Percentiles rank a stretch among this genome's conserved stretches.
Conservation (phyloP, 257 asterid species). For the Galeopsis tetrahit region DNA sequence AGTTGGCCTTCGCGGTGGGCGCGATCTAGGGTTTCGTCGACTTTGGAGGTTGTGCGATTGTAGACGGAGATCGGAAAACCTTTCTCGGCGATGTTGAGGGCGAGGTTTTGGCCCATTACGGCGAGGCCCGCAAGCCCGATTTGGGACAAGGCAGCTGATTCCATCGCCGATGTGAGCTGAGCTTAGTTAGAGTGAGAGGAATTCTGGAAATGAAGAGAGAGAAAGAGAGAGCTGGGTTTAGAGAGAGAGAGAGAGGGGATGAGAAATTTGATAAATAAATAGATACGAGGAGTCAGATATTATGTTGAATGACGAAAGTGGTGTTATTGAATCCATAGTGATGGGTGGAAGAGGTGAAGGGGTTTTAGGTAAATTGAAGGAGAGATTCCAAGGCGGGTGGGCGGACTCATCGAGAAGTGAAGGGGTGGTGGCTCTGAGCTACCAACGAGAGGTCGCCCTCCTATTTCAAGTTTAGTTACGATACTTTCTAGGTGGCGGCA, state of each 20-base stretch:
- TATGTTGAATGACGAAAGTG: slow-evolving; percentile 22
- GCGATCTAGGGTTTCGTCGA: slow-evolving; percentile 70
- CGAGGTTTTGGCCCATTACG: slow-evolving; percentile 79
- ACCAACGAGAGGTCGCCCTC: slow-evolving; percentile 33
- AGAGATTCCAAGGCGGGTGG: background rate
- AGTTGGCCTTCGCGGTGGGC: slow-evolving; percentile 64
- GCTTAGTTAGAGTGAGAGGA: background rate
- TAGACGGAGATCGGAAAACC: slow-evolving; percentile 52
- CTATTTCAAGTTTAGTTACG: slow-evolving; percentile 9
- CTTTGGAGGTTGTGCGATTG: slow-evolving; percentile 73
- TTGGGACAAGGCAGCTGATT: slow-evolving; percentile 54
- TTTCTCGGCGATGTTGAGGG: slow-evolving; percentile 68
- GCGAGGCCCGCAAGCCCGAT: slow-evolving; percentile 83
- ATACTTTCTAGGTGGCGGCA: slow-evolving; percentile 29
- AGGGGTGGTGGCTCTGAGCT: slow-evolving; percentile 37
- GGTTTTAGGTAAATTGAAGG: background rate
- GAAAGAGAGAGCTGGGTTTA: background rate
- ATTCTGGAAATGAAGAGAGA: background rate
- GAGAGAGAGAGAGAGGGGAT: slow-evolving; percentile 2
- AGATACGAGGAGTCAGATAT: background rate
- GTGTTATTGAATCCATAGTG: background rate
- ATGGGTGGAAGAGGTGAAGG: background rate
- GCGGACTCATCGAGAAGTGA: slow-evolving; percentile 65
- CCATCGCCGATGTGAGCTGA: slow-evolving; percentile 37
- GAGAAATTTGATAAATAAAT: background rate